These are phyloP conservation scores for Gossypioides kirkii DNA, from an alignment of 345 rosid species.

Conservation along the genomic window DNA sequence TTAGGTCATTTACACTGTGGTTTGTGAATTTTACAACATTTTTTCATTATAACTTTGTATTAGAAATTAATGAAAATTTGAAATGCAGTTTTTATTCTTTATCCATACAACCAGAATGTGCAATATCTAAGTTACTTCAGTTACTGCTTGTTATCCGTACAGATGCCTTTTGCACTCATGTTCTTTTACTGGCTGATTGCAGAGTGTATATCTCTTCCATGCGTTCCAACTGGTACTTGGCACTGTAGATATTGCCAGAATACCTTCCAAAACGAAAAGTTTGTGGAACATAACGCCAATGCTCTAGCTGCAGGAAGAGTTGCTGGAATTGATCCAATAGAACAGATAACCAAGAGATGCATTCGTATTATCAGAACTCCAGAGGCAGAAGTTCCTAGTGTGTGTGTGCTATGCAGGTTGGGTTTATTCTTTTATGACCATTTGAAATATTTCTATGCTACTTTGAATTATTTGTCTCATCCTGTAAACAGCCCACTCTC, in stretches of 20 bases:
- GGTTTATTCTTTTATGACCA: neutral
- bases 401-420: constrained; percentile 91
- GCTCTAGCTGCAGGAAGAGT: constrained; percentile 90
- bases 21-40: neutral
- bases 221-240: constrained; percentile 67
- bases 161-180: neutral
- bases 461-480: neutral
- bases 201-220: constrained; percentile 53
- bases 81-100: neutral
- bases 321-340: constrained; percentile 84
- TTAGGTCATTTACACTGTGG: neutral
- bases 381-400: constrained; percentile 55
- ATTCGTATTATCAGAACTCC: constrained; percentile 71
- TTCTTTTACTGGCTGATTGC: constrained; percentile 10
- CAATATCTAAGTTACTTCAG: neutral
- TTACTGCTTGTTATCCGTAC: neutral
- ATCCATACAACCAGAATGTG: neutral
- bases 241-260: constrained; percentile 67
- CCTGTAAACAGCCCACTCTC: neutral
- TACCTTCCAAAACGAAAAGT: constrained; percentile 54
- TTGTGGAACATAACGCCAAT: constrained; percentile 59
- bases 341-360: constrained; percentile 73
- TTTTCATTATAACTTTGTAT: neutral
- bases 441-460: neutral
- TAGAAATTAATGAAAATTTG: neutral